A percentile compares a stretch with the other conserved stretches of the same genome.
Evolutionary conservation across 2,329 filamentous ascomycete species (phyloP).

Genomic region (Xenoacremonium recifei): DNA sequence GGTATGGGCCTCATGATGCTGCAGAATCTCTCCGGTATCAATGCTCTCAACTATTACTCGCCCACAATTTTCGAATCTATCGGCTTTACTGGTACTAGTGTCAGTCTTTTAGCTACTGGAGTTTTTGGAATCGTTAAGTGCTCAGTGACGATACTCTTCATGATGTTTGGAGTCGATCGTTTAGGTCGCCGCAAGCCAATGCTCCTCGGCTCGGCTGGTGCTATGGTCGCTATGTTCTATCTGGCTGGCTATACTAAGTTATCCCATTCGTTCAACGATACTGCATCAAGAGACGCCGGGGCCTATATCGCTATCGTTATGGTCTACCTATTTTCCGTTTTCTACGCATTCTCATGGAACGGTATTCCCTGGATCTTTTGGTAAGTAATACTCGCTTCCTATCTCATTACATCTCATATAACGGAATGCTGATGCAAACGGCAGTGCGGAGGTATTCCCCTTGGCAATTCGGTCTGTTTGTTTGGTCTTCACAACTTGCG

Average conservation of each 20-base stretch:
- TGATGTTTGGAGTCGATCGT: constrained; percentile 14
- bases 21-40: constrained; percentile 48
- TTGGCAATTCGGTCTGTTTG: constrained; percentile 26
- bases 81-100: constrained; percentile 57
- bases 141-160: constrained; percentile 7
- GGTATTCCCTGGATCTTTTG: too few relatives aligned
- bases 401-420: background rate
- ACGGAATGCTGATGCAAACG: constrained; percentile 17
- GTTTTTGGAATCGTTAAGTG: constrained; percentile 63
- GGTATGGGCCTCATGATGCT: constrained; percentile 43
- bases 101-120: constrained; percentile 60
- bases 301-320: constrained; percentile 15
- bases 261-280: constrained; percentile 14
- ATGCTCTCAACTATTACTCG: constrained; percentile 64
- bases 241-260: constrained; percentile 10
- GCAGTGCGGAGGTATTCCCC: constrained; percentile 27
- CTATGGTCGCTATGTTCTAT: constrained; percentile 14
- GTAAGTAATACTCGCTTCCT: too few relatives aligned
- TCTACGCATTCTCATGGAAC: constrained; percentile 2
- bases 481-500: constrained; percentile 24
- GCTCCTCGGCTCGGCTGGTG: constrained; percentile 9
- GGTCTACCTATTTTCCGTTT: constrained; percentile 11
- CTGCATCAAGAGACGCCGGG: constrained; percentile 3
- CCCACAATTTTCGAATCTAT: constrained; percentile 64
- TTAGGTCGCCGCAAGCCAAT: constrained; percentile 12